These are phyloP conservation scores for Colletotrichum cordylinicola DNA, from an alignment of 2,329 filamentous ascomycete genomes.

Conservation along the genomic window DNA sequence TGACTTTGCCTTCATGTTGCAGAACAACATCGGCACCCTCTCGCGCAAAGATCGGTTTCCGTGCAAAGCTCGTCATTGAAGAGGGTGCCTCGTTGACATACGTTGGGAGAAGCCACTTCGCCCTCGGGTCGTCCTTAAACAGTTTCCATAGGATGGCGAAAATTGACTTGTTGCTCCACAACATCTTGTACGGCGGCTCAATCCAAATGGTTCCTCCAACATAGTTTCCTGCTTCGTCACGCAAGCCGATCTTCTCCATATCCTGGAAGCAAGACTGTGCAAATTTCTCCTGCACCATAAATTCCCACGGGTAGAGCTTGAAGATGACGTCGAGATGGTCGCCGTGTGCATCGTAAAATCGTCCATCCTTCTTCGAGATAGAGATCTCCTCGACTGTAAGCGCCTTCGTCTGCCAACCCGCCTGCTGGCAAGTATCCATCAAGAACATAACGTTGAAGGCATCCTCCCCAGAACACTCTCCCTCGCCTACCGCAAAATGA, in stretches of 20 bases:
- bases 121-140: neutral
- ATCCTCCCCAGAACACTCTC: neutral
- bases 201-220: neutral
- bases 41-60: conserved; percentile 1
- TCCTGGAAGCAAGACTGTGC: neutral
- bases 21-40: neutral
- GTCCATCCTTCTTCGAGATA: neutral
- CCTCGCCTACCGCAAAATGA: neutral
- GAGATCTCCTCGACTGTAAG: neutral
- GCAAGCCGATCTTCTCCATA: neutral
- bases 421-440: conserved; percentile 3
- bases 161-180: neutral
- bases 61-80: neutral
- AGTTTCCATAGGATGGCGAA: neutral
- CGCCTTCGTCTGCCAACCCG: neutral
- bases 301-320: conserved; percentile 1
- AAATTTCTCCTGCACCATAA: neutral
- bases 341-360: neutral
- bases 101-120: neutral
- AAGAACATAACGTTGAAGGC: neutral
- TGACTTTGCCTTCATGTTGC: neutral
- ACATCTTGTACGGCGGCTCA: neutral
- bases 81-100: neutral
- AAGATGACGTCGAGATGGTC: neutral
- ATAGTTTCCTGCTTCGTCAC: neutral